These are phyloP conservation scores for Phytophthora hibernalis DNA, from an alignment of 352 stramenopile species.

Conservation along the genomic window DNA sequence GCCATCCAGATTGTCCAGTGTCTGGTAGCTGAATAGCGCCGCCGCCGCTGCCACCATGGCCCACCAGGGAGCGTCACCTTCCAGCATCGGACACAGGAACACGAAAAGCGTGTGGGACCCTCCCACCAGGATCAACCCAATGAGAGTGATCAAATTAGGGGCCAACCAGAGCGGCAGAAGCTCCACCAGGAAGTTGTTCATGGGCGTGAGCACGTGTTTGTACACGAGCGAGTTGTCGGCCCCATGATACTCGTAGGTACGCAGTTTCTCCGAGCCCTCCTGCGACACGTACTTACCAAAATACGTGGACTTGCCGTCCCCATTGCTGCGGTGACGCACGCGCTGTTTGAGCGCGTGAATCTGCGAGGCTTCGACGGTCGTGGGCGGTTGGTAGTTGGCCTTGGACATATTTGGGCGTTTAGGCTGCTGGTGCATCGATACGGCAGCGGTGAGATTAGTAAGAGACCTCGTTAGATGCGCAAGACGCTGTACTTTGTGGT, in stretches of 20 bases:
- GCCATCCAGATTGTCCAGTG: slow-evolving; percentile 87
- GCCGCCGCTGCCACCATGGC: slow-evolving; percentile 64
- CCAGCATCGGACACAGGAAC: slow-evolving; percentile 76
- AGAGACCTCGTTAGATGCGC: neutral
- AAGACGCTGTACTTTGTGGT: slow-evolving; percentile 16
- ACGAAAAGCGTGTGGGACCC: slow-evolving; percentile 69
- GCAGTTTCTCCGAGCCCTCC: slow-evolving; percentile 86
- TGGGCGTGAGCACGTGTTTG: slow-evolving; percentile 86
- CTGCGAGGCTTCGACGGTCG: slow-evolving; percentile 29
- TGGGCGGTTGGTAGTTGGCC: slow-evolving; percentile 16
- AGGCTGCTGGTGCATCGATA: neutral
- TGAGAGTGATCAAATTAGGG: slow-evolving; percentile 85
- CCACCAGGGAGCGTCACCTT: slow-evolving; percentile 75
- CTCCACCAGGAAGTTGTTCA: slow-evolving; percentile 87
- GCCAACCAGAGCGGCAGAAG: slow-evolving; percentile 82
- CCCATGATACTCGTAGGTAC: slow-evolving; percentile 89
- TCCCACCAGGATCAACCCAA: slow-evolving; percentile 72
- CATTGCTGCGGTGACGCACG: slow-evolving; percentile 74
- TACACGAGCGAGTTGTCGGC: slow-evolving; percentile 89
- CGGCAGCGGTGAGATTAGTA: neutral
- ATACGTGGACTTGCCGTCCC: slow-evolving; percentile 85
- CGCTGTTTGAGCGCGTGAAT: slow-evolving; percentile 62
- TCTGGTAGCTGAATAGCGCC: slow-evolving; percentile 84
- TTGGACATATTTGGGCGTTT: slow-evolving; percentile 28
- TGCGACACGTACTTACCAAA: slow-evolving; percentile 90